Percentiles rank a stretch among this genome's conserved stretches.
phyloP scores from a whole-genome alignment of 2,329 filamentous ascomycete genomes.

The Colletotrichum godetiae region DNA sequence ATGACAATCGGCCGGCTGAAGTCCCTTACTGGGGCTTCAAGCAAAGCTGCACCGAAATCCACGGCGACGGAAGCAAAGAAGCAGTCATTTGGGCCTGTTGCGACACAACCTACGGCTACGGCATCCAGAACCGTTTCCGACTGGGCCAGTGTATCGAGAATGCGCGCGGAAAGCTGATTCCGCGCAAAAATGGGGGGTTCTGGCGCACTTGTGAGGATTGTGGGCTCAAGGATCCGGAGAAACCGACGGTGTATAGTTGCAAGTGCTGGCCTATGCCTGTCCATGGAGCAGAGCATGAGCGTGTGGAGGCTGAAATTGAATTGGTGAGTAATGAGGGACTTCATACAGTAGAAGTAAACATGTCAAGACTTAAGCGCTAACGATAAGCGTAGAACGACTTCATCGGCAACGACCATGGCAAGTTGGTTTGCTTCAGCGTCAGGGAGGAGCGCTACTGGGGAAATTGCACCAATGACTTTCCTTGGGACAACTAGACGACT shows the following conservation, averaged over 20 bases:
- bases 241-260: not conserved
- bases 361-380: not conserved
- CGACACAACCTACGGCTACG: not conserved
- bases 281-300: not conserved
- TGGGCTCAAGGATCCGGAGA: not conserved
- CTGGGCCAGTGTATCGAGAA: slow-evolving; percentile 3
- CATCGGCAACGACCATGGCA: not conserved
- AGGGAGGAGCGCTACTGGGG: not conserved
- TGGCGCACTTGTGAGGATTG: slow-evolving; percentile 10
- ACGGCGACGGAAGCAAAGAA: not conserved
- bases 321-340: not conserved
- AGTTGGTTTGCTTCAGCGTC: not conserved
- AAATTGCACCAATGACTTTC: not conserved
- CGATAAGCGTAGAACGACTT: not conserved
- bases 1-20: not conserved
- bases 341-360: rapidly evolving
- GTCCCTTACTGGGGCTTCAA: not conserved
- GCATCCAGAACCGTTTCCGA: not conserved
- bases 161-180: not conserved
- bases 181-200: not conserved
- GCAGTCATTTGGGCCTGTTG: slow-evolving; percentile 1
- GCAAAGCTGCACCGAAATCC: not conserved
- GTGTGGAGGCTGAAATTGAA: not conserved
- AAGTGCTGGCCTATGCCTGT: not conserved
- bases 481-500: not conserved